Conservation (phyloP, 176 grass and related monocot species). For the Eragrostis nindensis region DNA sequence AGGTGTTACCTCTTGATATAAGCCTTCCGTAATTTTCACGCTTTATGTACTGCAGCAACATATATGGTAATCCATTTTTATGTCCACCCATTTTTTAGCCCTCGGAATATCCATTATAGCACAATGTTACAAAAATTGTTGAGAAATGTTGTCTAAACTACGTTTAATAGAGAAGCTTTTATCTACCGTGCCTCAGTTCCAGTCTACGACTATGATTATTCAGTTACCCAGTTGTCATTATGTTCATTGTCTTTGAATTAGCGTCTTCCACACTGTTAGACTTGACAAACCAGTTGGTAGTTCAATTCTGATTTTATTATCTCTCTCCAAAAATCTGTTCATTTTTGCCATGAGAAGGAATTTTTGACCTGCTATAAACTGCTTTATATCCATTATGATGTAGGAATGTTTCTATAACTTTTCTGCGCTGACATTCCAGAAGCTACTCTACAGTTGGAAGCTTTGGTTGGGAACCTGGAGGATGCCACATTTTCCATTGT, state of each 20-base stretch:
- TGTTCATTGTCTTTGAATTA: background rate
- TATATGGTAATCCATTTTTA: constrained; percentile 7
- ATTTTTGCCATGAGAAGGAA: background rate
- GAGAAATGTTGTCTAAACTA: background rate
- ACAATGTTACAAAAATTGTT: background rate
- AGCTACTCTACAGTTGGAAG: constrained; percentile 85
- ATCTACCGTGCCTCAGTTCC: background rate
- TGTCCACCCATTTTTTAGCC: background rate
- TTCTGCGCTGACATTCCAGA: constrained; percentile 73
- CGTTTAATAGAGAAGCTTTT: background rate
- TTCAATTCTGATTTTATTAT: constrained; percentile 5
- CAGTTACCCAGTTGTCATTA: background rate
- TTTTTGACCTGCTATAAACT: background rate
- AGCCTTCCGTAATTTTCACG: background rate
- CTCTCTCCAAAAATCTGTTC: background rate
- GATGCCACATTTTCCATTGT: constrained; percentile 75
- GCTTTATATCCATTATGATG: background rate
- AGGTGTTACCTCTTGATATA: background rate
- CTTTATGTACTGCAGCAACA: background rate
- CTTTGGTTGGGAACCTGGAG: constrained; percentile 97
- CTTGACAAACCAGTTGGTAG: background rate
- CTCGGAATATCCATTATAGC: background rate
- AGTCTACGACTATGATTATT: background rate
- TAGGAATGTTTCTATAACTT: constrained; percentile 50
- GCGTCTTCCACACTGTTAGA: background rate